Evolutionary conservation across 2,329 filamentous ascomycete species (phyloP).

Genomic region (Acarospora socialis): DNA sequence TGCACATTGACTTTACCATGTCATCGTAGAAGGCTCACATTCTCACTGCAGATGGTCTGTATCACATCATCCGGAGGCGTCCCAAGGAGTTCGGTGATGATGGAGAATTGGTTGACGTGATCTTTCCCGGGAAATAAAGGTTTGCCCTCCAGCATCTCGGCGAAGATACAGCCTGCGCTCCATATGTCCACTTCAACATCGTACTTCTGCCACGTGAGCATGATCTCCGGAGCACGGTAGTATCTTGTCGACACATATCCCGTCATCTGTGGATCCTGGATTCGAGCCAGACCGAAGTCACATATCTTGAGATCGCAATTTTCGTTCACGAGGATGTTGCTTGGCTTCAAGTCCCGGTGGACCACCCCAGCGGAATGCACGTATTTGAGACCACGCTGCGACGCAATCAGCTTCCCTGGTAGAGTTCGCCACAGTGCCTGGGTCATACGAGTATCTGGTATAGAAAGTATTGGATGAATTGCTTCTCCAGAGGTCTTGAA

Average conservation of each 20-base stretch:
- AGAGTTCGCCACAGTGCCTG: slow-evolving; percentile 3
- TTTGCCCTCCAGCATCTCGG: slow-evolving; percentile 98
- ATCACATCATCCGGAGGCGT: slow-evolving; percentile 98
- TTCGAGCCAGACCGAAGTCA: slow-evolving; percentile 92
- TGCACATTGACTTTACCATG: neutral
- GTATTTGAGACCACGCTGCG: slow-evolving; percentile 89
- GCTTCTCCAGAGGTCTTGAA: slow-evolving; percentile 90
- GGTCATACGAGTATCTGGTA: slow-evolving; percentile 87
- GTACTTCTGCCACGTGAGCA: slow-evolving; percentile 99
- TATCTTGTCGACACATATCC: slow-evolving; percentile 98
- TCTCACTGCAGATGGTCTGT: slow-evolving; percentile 95
- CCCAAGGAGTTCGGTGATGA: slow-evolving; percentile 93
- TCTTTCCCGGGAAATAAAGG: slow-evolving; percentile 97
- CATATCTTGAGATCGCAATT: slow-evolving; percentile 99
- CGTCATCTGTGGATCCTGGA: slow-evolving; percentile 99
- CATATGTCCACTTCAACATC: slow-evolving; percentile 98
- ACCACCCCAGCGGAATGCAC: slow-evolving; percentile 97
- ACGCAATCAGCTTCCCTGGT: slow-evolving; percentile 8
- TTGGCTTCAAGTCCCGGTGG: slow-evolving; percentile 93
- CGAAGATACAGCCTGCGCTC: slow-evolving; percentile 98
- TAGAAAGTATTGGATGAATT: slow-evolving; percentile 99
- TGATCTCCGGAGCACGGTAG: slow-evolving; percentile 97
- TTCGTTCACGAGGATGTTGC: slow-evolving; percentile 98
- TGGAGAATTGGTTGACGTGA: slow-evolving; percentile 98
- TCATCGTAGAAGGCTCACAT: slow-evolving; percentile 42